Evolutionary conservation across 306 rosid species (phyloP).

Genomic region (Parietaria judaica): DNA sequence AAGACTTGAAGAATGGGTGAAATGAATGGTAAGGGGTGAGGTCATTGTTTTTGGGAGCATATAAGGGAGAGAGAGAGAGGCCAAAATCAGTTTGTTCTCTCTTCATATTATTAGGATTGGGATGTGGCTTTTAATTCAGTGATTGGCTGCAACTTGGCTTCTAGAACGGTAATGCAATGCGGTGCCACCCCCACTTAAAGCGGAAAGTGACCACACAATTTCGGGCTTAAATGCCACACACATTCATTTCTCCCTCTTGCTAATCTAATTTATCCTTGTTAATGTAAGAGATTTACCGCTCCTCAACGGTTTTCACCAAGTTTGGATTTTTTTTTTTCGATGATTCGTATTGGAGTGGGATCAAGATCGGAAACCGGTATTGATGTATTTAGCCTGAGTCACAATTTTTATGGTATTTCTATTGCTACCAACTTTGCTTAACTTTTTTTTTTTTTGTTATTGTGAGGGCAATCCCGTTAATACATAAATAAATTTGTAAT

Average conservation of each 20-base stretch:
- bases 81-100: slow-evolving; percentile 18
- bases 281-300: not conserved
- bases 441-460: too few relatives aligned
- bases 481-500: too few relatives aligned
- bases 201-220: slow-evolving; percentile 58
- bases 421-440: too few relatives aligned
- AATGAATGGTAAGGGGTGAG: not conserved
- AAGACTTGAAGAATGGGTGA: too few relatives aligned
- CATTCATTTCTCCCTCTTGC: not conserved
- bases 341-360: too few relatives aligned
- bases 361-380: too few relatives aligned
- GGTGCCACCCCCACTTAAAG: slow-evolving; percentile 47
- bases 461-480: too few relatives aligned
- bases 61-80: not conserved
- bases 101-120: slow-evolving; percentile 6
- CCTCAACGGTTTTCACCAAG: too few relatives aligned
- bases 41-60: slow-evolving; percentile 8
- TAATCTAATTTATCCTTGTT: slow-evolving; percentile 7
- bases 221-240: slow-evolving; percentile 25
- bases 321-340: too few relatives aligned
- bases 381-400: too few relatives aligned
- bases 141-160: slow-evolving; percentile 39
- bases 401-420: too few relatives aligned
- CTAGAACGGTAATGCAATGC: not conserved
- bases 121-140: slow-evolving; percentile 6